Conservation (phyloP, 148 eudicot species). For the Salicornia ramosissima region DNA sequence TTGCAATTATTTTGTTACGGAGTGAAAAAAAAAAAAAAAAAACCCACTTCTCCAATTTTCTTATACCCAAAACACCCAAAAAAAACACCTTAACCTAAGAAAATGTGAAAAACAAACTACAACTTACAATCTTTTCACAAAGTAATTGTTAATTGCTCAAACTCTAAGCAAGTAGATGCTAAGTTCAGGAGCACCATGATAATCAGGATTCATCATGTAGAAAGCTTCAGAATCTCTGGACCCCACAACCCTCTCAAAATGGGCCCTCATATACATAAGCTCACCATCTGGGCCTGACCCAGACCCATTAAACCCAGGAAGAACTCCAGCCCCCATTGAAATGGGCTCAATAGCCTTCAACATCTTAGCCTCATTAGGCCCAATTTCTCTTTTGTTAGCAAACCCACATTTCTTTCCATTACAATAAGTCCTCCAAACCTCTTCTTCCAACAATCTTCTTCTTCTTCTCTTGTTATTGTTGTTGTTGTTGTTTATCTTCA, state of each 20-base stretch:
- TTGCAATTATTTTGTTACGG: too few species aligned
- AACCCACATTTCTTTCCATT: slow-evolving; percentile 73
- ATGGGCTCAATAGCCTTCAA: slow-evolving; percentile 61
- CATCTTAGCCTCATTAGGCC: slow-evolving; percentile 52
- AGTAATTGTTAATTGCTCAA: slow-evolving; percentile 5
- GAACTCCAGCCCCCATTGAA: slow-evolving; percentile 81
- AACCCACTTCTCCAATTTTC: slow-evolving; percentile 23
- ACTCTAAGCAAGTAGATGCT: slow-evolving; percentile 72
- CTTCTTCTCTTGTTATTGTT: slow-evolving; percentile 16
- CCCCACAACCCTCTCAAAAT: slow-evolving; percentile 72
- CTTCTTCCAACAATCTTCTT: slow-evolving; percentile 45
- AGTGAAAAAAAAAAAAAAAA: background rate
- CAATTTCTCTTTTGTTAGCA: slow-evolving; percentile 46
- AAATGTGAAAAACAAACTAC: slow-evolving; percentile 8
- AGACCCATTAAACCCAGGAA: slow-evolving; percentile 47
- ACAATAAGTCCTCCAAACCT: slow-evolving; percentile 59
- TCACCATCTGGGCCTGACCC: slow-evolving; percentile 45
- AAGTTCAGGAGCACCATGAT: slow-evolving; percentile 77
- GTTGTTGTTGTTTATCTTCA: background rate
- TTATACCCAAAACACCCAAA: slow-evolving; percentile 25
- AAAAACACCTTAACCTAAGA: slow-evolving; percentile 3
- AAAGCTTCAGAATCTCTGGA: slow-evolving; percentile 81
- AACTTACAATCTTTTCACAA: slow-evolving; percentile 17
- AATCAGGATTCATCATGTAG: slow-evolving; percentile 79
- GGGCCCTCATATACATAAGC: slow-evolving; percentile 81